These are phyloP conservation scores for Monosporozyma yasuniensis DNA, from an alignment of 805 yeast species.

Conservation along the genomic window DNA sequence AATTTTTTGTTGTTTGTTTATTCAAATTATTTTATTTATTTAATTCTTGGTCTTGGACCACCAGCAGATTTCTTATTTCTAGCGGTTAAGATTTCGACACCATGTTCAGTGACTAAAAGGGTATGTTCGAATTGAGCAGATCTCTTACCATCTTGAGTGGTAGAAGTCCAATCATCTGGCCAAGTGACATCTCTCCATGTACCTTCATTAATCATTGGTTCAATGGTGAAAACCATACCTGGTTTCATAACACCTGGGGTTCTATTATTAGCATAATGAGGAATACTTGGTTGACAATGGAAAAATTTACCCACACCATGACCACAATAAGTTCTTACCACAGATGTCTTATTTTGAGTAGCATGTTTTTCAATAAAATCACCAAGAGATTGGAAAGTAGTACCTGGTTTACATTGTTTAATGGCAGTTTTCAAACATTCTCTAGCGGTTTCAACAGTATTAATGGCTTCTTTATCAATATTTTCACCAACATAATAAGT, in stretches of 20 bases:
- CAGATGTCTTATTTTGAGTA: constrained; percentile 64
- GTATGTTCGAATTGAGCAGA: constrained; percentile 97
- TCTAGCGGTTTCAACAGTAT: constrained; percentile 85
- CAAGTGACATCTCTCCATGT: constrained; percentile 70
- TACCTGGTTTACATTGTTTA: constrained; percentile 80
- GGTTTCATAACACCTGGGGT: constrained; percentile 90
- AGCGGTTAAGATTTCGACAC: constrained; percentile 83
- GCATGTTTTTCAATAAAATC: constrained; percentile 85
- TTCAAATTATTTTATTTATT: constrained; percentile 15
- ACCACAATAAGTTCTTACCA: constrained; percentile 85
- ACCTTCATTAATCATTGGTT: constrained; percentile 93
- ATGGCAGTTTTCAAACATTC: constrained; percentile 83
- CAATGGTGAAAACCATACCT: constrained; percentile 94
- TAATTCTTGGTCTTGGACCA: constrained; percentile 59
- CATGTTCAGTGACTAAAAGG: constrained; percentile 83
- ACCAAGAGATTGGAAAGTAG: constrained; percentile 79
- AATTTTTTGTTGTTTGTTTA: background rate
- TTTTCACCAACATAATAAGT: constrained; percentile 93
- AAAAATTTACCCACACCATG: constrained; percentile 84
- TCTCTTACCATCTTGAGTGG: constrained; percentile 79
- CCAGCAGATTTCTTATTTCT: constrained; percentile 80
- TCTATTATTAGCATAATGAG: constrained; percentile 90
- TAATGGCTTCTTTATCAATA: constrained; percentile 56
- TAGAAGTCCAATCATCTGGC: constrained; percentile 98
- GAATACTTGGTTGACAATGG: constrained; percentile 88